Evolutionary conservation across 306 rosid genomes (phyloP), one percentile per base, ranked within the genome.

Genomic region (Biancaea sappan): DNA sequence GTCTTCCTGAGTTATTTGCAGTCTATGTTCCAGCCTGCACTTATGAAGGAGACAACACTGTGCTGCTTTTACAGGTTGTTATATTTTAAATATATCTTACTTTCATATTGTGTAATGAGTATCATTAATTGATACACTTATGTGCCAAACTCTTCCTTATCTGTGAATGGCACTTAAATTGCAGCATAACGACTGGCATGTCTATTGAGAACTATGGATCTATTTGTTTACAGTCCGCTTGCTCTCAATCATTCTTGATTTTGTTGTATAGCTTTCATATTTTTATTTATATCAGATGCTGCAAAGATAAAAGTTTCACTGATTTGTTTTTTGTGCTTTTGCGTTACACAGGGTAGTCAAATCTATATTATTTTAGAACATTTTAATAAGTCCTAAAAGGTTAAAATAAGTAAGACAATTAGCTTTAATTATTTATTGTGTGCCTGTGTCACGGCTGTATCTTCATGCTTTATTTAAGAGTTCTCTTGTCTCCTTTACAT

Each of bases 11-110:
- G 82, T 79, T 94, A 84, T 92, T 94, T 92, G 96, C 99, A 15
- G 99, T 94, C 80, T 94, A 92, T 76, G 86, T 94, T 75, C 99
- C 99, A 52, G 91, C 99, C 53, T 92, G 99, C 79, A 94, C 99
- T 2, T 94, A 94, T 69, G 99, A 94, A 87, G 99, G 99, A 69
- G 99, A 94, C 84, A 94, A 94, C 61, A 7, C 77, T 80, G 97
- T 94, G 77, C 88, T 94, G 70, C 96, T 83, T 61, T 85, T 94
- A 72, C 99, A 94, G 99, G 99, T 94, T 58, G 77, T 65, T 34
- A 71, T 9, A 62, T 35, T 62, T 35, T 18, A 62, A 35, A 43
- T 63, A 21, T 7, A 38, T 38, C 32, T 21, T 38, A 63, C 31
- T 63, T 19, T 32, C 22, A 10, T 60, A 21, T n/a, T 21, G 29